Percentiles rank a stretch among this genome's conserved stretches.
These are phyloP conservation scores for Picochlorum sp. DNA, from an alignment of 139 green algal genomes.

Conservation along the genomic window DNA sequence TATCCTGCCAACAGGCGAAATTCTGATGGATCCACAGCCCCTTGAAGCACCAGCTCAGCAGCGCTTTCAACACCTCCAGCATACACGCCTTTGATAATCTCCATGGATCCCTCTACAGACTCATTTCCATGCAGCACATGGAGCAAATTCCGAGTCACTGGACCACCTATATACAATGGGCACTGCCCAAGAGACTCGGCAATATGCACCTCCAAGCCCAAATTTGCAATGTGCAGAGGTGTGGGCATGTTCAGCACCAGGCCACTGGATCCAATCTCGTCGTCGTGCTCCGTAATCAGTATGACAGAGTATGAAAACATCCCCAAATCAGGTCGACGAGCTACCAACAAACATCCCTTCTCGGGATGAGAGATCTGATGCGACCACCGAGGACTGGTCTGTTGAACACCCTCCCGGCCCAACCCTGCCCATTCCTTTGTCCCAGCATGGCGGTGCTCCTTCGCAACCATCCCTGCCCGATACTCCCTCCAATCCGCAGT, in stretches of 20 bases:
- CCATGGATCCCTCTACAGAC: conserved; percentile 16
- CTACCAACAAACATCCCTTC: conserved; percentile 32
- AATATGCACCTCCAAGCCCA: conserved; percentile 26
- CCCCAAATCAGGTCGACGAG: conserved; percentile 17
- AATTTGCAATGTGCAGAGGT: conserved; percentile 12
- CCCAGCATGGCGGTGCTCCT: conserved; percentile 5
- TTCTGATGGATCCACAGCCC: conserved; percentile 16
- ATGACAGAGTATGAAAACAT: conserved; percentile 21
- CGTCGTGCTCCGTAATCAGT: conserved; percentile 23
- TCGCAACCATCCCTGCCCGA: conserved; percentile 22
- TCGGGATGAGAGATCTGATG: conserved; percentile 28
- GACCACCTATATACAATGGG: conserved; percentile 30
- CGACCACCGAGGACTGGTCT: conserved; percentile 14
- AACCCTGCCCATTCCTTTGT: no score
- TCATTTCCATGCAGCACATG: conserved; percentile 29
- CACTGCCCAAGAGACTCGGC: conserved; percentile 18
- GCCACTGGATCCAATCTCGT: conserved; percentile 10
- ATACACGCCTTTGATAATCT: conserved; percentile 30
- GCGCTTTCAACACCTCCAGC: conserved; percentile 30
- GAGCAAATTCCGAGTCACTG: conserved; percentile 22
- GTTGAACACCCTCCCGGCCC: no score
- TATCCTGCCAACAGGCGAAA: conserved; percentile 34
- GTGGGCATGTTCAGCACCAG: conserved; percentile 30
- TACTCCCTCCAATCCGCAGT: conserved; percentile 23
- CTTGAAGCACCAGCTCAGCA: conserved; percentile 16